Evolutionary conservation across 83 land plant genomes (phyloP).

Genomic region (Isoetes engelmannii): DNA sequence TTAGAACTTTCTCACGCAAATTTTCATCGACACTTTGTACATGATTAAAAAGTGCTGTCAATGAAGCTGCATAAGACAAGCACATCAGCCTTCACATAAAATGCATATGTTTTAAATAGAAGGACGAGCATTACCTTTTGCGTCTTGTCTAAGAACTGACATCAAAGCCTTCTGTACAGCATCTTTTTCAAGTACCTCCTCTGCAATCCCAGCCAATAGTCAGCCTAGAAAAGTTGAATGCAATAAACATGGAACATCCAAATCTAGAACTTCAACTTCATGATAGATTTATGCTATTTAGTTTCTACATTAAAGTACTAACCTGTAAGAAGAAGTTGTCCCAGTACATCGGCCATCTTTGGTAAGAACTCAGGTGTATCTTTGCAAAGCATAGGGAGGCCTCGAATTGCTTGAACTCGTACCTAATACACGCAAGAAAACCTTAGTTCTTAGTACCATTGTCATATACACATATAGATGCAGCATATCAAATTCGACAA

Average conservation of each 20-base stretch:
- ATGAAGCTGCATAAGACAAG: constrained; percentile 50
- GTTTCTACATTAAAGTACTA: too few species aligned
- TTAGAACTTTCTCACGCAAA: constrained; percentile 78
- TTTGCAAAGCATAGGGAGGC: constrained; percentile 86
- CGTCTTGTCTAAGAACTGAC: constrained; percentile 76
- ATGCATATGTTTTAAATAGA: not conserved
- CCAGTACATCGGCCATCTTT: constrained; percentile 77
- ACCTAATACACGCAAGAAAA: constrained; percentile 30
- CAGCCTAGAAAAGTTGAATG: not conserved
- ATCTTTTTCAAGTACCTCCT: constrained; percentile 87
- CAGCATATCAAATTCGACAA: too few species aligned
- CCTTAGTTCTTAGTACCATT: too few species aligned
- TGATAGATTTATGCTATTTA: too few species aligned
- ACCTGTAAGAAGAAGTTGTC: constrained; percentile 76
- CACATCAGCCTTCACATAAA: not conserved
- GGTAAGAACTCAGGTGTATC: constrained; percentile 69
- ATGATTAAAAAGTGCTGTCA: constrained; percentile 81
- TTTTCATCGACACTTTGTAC: constrained; percentile 65
- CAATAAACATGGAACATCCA: not conserved
- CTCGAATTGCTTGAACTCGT: constrained; percentile 88
- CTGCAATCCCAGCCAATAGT: constrained; percentile 20
- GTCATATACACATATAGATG: too few species aligned
- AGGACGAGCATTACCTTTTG: constrained; percentile 44
- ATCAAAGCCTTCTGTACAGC: constrained; percentile 83
- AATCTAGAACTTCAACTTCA: not conserved